Base-by-base conservation (phyloP, 768 basidiomycete species). In the Lactarius indigo region DNA sequence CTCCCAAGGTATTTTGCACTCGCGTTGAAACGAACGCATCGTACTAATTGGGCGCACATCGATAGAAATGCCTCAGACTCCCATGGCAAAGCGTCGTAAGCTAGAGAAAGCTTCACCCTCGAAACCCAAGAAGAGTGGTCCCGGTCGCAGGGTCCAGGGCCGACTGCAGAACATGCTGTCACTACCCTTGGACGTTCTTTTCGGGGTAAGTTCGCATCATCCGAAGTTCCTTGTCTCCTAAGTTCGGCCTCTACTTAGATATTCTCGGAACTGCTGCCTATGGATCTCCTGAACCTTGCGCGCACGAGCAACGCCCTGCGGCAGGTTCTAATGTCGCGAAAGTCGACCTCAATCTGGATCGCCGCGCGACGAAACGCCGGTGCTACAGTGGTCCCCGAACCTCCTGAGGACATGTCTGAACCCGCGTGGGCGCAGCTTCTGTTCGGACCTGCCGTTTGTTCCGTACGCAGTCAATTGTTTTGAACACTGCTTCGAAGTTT, bases 341-440 rank as follows among this genome's bases (percentile, higher is more conserved):
- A 65, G 55, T 70, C 69, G 1, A 26, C 61, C 6, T 65, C 47
- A 15, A 41, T 70, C 8, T 70, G 69, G 69, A 57, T 66, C 42
- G 15, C 13, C 30, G 59, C 52, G 18, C 69, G 69, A 44, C 55
- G 41, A 20, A 57, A 54, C 37, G 64, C 61, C 1, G 65, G 57
- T 20, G 39, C 37, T 13, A 52, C 54, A 5, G 57, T 3, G 35
- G 63, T 44, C 55, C 69, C 69, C 17, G 68, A 70, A 9, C 63
- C 63, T 17, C 69, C 69, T 0, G 69, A 70, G n/a, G 68, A 69
- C 31, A 69, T 70, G 62, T 69, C 69, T 20, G 69, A 70, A 42
- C 69, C 69, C 12, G 63, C 68, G 15, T 70, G 69, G 69, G 69
- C 68, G 23, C 47, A 69, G 23, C 59, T 70, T 20, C 2, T 70